phyloP scores from a whole-genome alignment of 2,329 filamentous ascomycete genomes.

The Apiospora phragmitis region DNA sequence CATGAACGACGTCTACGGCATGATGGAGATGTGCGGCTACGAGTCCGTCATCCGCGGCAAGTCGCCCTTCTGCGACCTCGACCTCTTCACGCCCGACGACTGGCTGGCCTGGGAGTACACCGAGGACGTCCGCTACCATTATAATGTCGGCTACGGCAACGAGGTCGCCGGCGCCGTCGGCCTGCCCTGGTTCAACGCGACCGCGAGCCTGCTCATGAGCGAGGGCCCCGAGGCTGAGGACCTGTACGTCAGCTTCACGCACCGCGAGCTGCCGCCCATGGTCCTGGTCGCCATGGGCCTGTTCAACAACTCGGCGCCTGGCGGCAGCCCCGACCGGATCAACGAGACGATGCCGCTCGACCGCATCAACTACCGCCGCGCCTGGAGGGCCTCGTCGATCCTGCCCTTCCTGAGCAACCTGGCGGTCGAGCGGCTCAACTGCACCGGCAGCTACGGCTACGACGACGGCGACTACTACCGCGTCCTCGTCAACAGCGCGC shows the following conservation, averaged over 20 bases:
- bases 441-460: conserved; percentile 56
- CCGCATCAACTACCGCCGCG: conserved; percentile 61
- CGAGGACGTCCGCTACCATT: conserved; percentile 64
- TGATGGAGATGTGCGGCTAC: conserved; percentile 67
- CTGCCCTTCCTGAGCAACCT: conserved; percentile 67
- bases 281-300: conserved; percentile 67
- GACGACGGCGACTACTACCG: conserved; percentile 51
- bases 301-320: conserved; percentile 66
- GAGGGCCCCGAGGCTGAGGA: conserved; percentile 46
- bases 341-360: conserved; percentile 67
- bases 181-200: conserved; percentile 67
- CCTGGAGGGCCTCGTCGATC: conserved; percentile 63
- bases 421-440: conserved; percentile 65
- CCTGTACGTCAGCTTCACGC: conserved; percentile 68
- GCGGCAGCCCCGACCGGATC: conserved; percentile 47
- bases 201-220: conserved; percentile 49
- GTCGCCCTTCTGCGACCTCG: conserved; percentile 61
- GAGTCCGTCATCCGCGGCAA: conserved; percentile 63
- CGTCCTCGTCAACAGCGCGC: conserved; percentile 44
- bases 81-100: conserved; percentile 60
- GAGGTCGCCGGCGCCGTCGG: conserved; percentile 58
- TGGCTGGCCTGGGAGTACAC: conserved; percentile 69
- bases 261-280: conserved; percentile 67
- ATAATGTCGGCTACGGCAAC: conserved; percentile 67
- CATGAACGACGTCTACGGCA: conserved; percentile 60